phyloP scores from a whole-genome alignment of 257 asterid genomes.

The Forsythia suspensa region DNA sequence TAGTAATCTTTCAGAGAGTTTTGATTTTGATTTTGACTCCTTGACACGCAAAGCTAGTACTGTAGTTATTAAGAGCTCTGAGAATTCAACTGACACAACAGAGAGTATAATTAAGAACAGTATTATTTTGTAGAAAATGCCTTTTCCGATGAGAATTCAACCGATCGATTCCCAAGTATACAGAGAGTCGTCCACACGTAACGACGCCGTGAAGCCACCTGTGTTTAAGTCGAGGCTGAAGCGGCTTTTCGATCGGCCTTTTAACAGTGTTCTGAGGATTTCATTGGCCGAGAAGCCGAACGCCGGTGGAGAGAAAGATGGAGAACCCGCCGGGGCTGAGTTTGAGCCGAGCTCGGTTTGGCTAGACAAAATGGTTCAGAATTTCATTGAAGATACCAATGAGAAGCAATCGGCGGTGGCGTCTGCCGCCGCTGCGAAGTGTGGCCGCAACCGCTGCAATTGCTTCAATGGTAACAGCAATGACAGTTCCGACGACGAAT shows the following conservation, averaged over 20 bases:
- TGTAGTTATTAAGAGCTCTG: conserved; percentile 17
- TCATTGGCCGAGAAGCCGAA: conserved; percentile 56
- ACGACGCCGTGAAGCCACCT: conserved; percentile 51
- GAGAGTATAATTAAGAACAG: conserved; percentile 23
- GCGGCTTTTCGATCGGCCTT: conserved; percentile 89
- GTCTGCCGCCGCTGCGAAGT: conserved; percentile 39
- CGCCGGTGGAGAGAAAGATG: conserved; percentile 48
- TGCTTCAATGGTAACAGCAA: conserved; percentile 85
- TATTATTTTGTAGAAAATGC: conserved; percentile 16
- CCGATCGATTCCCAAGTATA: conserved; percentile 56
- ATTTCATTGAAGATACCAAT: conserved; percentile 68
- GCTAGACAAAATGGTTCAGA: conserved; percentile 83
- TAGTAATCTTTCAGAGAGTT: not conserved
- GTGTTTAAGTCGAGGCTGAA: conserved; percentile 68
- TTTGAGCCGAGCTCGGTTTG: conserved; percentile 92
- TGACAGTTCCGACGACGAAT: conserved; percentile 90
- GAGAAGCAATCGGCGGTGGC: conserved; percentile 48
- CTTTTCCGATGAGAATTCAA: conserved; percentile 76
- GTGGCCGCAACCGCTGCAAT: conserved; percentile 77
- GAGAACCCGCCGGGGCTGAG: conserved; percentile 36
- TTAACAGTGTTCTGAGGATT: conserved; percentile 53
- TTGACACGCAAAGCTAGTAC: not conserved
- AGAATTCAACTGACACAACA: conserved; percentile 22
- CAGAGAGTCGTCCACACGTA: conserved; percentile 41
- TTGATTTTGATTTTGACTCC: conserved; percentile 10